A percentile compares a stretch with the other conserved stretches of the same genome.
phyloP scores from a whole-genome alignment of 176 grass and related monocot genomes.

The Triticum urartu region DNA sequence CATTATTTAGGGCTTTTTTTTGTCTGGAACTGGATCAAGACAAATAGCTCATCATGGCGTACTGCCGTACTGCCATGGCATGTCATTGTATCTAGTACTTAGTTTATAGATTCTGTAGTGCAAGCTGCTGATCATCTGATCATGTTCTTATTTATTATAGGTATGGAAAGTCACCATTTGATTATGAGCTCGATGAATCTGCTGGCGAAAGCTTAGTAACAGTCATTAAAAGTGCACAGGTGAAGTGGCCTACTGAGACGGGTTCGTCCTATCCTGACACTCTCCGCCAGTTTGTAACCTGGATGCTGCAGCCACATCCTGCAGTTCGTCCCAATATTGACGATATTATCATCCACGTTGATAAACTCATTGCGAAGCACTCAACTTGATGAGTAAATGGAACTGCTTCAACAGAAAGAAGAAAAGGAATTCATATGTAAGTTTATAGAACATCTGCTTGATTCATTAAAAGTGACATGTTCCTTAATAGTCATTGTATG shows the following conservation, averaged over 20 bases:
- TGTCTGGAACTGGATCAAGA: background rate
- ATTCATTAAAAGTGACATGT: conserved; percentile 37
- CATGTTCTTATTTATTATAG: conserved; percentile 30
- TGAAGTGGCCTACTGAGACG: conserved; percentile 63
- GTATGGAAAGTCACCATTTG: conserved; percentile 85
- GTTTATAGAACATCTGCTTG: conserved; percentile 24
- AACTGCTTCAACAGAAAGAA: conserved; percentile 2
- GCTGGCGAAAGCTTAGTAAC: conserved; percentile 58
- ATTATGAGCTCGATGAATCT: conserved; percentile 78
- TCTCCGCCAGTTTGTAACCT: conserved; percentile 69
- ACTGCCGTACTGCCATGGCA: background rate
- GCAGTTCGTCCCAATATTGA: conserved; percentile 74
- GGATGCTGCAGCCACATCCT: conserved; percentile 93
- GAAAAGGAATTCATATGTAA: conserved; percentile 23
- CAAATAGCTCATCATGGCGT: background rate
- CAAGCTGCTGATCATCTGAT: background rate
- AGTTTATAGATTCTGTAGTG: background rate
- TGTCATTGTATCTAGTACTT: background rate
- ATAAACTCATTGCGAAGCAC: conserved; percentile 82
- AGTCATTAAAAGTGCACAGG: conserved; percentile 63
- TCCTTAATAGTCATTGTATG: conserved; percentile 27
- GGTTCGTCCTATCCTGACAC: conserved; percentile 52
- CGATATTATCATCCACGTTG: conserved; percentile 89
- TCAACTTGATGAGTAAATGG: conserved; percentile 44
- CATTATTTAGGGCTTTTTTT: background rate